A percentile compares a stretch with the other conserved stretches of the same genome.
Evolutionary conservation across 2,329 filamentous ascomycete genomes (phyloP).

Genomic region (Ceratocystis cubensis): DNA sequence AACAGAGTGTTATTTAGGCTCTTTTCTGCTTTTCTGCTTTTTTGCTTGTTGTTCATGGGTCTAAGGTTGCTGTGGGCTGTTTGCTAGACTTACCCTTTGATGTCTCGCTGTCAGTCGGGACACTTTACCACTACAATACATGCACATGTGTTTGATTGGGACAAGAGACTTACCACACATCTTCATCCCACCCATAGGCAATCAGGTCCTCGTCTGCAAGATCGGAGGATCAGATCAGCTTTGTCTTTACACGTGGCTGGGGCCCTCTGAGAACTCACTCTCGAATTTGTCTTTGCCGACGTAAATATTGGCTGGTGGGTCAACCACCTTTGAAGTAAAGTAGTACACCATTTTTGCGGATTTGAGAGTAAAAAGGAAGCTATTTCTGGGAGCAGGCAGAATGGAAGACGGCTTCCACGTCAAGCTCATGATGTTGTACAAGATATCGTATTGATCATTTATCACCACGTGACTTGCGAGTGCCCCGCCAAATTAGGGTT

Average conservation of each 20-base stretch:
- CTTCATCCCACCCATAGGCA: constrained; percentile 84
- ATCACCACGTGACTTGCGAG: background rate
- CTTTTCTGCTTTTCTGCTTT: background rate
- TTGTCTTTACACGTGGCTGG: background rate
- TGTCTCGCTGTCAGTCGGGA: background rate
- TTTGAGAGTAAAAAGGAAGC: background rate
- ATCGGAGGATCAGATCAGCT: background rate
- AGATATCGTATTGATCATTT: background rate
- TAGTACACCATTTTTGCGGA: constrained; percentile 71
- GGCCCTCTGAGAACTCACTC: constrained; percentile 46
- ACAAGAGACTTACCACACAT: constrained; percentile 60
- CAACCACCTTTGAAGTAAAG: constrained; percentile 74
- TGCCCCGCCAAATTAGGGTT: background rate
- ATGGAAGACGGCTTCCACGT: background rate
- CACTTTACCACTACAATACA: background rate
- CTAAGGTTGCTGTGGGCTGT: background rate
- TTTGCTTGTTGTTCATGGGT: background rate
- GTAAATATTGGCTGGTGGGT: constrained; percentile 78
- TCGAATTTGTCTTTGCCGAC: constrained; percentile 99
- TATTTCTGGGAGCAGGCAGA: background rate
- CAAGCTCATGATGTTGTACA: background rate
- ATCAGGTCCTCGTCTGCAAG: constrained; percentile 84
- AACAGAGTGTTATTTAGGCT: background rate
- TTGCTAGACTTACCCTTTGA: background rate
- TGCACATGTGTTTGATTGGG: too few relatives aligned